Conservation (phyloP, 805 yeast species). For the Candida krabiensis region DNA sequence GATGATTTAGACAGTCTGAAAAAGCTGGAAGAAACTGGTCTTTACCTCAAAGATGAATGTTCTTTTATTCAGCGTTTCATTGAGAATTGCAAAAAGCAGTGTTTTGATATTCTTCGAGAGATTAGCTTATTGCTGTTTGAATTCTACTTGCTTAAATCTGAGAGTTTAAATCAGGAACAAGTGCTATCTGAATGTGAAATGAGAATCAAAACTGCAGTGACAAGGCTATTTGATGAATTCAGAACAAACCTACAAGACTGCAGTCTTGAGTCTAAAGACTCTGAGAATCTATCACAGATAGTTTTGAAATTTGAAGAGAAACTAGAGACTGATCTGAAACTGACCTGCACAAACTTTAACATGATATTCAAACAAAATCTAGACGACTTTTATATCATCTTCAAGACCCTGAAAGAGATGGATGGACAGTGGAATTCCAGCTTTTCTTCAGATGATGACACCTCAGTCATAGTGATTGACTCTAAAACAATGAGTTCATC, state of each 20-base stretch:
- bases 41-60: slow-evolving; percentile 22
- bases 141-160: slow-evolving; percentile 25
- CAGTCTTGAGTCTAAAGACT: slow-evolving; percentile 10
- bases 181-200: slow-evolving; percentile 21
- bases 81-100: slow-evolving; percentile 23
- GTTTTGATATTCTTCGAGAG: slow-evolving; percentile 24
- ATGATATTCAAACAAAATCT: slow-evolving; percentile 24
- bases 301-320: slow-evolving; percentile 20
- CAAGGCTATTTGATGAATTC: slow-evolving; percentile 16
- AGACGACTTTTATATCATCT: slow-evolving; percentile 29
- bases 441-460: slow-evolving; percentile 6
- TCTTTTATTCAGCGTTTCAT: slow-evolving; percentile 21
- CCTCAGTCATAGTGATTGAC: slow-evolving; percentile 12
- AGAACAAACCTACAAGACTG: slow-evolving; percentile 7
- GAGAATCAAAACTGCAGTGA: slow-evolving; percentile 20
- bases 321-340: slow-evolving; percentile 22
- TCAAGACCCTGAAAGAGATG: slow-evolving; percentile 26
- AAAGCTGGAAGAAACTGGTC: slow-evolving; percentile 23
- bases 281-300: slow-evolving; percentile 13
- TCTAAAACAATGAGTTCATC: slow-evolving; percentile 14
- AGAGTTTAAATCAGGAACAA: slow-evolving; percentile 14
- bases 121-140: slow-evolving; percentile 29
- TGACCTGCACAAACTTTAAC: slow-evolving; percentile 23
- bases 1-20: slow-evolving; percentile 23
- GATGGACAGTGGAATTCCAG: slow-evolving; percentile 8